A percentile compares a stretch with the other conserved stretches of the same genome.
Evolutionary conservation across 2,329 filamentous ascomycete species (phyloP).

Genomic region (Penicillium sp.): DNA sequence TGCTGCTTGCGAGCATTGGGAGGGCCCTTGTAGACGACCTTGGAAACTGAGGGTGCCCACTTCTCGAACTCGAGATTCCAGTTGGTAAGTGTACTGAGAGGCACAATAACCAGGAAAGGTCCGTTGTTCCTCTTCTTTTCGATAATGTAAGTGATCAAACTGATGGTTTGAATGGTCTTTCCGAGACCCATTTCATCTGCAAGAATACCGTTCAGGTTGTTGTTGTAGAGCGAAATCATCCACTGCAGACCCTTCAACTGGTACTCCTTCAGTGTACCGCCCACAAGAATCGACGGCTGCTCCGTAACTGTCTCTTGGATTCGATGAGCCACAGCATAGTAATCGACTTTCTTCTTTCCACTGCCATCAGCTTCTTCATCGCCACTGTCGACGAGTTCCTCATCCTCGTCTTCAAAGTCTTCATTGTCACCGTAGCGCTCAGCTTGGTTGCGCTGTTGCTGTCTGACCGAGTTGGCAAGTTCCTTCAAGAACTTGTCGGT

Average conservation of each 20-base stretch:
- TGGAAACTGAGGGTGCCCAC: constrained; percentile 85
- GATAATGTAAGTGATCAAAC: constrained; percentile 94
- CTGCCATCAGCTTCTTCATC: constrained; percentile 63
- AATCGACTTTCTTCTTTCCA: constrained; percentile 80
- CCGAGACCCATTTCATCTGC: constrained; percentile 99
- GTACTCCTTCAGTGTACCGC: constrained; percentile 93
- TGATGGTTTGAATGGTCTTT: constrained; percentile 99
- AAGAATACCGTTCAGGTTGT: constrained; percentile 97
- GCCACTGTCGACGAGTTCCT: constrained; percentile 67
- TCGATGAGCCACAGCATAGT: constrained; percentile 96
- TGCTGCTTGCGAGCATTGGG: constrained; percentile 85
- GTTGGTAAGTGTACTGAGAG: constrained; percentile 94
- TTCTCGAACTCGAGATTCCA: constrained; percentile 99
- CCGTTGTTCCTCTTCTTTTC: constrained; percentile 91
- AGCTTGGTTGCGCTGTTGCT: constrained; percentile 81
- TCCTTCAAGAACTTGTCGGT: constrained; percentile 97
- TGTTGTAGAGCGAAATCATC: constrained; percentile 99
- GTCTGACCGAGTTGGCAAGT: constrained; percentile 89
- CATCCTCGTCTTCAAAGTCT: constrained; percentile 59
- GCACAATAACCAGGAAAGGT: constrained; percentile 94
- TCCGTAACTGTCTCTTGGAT: constrained; percentile 86
- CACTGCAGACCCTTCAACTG: constrained; percentile 98
- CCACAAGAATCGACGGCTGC: constrained; percentile 84
- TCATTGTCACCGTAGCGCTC: constrained; percentile 73
- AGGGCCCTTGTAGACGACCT: constrained; percentile 96